Conservation (phyloP, 2,329 filamentous ascomycete genomes). For the Xylariaceae sp. region DNA sequence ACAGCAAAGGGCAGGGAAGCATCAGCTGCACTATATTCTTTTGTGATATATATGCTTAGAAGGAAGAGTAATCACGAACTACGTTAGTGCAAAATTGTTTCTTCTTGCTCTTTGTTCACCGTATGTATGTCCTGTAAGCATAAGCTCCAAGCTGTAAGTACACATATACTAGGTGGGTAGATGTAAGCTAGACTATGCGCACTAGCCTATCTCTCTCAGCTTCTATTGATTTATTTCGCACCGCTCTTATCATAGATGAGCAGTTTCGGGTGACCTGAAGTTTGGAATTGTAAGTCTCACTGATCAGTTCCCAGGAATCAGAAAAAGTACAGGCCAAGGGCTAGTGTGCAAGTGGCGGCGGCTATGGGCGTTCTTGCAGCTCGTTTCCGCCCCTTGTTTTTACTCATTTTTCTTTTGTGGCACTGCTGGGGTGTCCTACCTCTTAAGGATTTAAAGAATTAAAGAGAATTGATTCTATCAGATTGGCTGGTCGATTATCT, state of each 20-base stretch:
- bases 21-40: slow-evolving; percentile 3
- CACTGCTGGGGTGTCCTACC: neutral
- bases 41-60: too few species aligned
- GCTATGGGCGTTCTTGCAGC: slow-evolving; percentile 17
- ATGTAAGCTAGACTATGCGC: slow-evolving; percentile 3
- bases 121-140: slow-evolving; percentile 11
- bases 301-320: slow-evolving; percentile 10
- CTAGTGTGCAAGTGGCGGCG: slow-evolving; percentile 17
- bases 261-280: too few species aligned
- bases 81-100: neutral
- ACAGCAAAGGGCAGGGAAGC: neutral
- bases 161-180: too few species aligned
- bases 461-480: too few species aligned
- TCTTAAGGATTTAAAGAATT: neutral
- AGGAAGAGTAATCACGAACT: too few species aligned
- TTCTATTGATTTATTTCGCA: slow-evolving; percentile 1
- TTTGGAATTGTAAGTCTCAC: slow-evolving; percentile 19
- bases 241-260: too few species aligned
- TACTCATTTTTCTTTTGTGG: neutral
- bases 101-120: neutral
- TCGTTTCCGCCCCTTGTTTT: too few species aligned
- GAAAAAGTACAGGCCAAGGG: neutral
- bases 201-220: neutral
- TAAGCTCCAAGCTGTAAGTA: neutral
- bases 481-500: neutral